Evolutionary conservation across 768 basidiomycete genomes (phyloP).

Genomic region (Clathrus columnatus): DNA sequence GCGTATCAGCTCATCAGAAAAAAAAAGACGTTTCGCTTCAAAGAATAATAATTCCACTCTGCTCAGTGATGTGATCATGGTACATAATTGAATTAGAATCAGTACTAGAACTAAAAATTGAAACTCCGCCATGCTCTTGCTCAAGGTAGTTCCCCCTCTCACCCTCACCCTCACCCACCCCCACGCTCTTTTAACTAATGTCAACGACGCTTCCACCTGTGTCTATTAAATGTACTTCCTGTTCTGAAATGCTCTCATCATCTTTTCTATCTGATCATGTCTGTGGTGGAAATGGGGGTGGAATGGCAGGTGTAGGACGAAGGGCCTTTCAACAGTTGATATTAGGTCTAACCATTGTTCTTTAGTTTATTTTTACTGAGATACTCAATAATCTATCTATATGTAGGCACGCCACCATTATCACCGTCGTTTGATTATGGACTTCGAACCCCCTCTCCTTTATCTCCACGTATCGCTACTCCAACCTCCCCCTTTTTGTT

Average conservation of each 20-base stretch:
- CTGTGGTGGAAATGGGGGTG: slow-evolving; percentile 37
- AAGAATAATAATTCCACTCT: too few relatives aligned
- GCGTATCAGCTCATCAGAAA: too few relatives aligned
- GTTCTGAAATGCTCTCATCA: slow-evolving; percentile 61
- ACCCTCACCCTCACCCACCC: slow-evolving; percentile 28
- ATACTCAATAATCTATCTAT: slow-evolving; percentile 21
- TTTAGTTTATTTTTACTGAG: too few relatives aligned
- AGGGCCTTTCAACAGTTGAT: slow-evolving; percentile 51
- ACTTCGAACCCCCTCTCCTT: slow-evolving; percentile 22
- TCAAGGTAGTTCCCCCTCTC: slow-evolving; percentile 15
- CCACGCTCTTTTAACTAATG: slow-evolving; percentile 72
- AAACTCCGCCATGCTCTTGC: not conserved
- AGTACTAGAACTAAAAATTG: too few relatives aligned
- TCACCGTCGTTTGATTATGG: slow-evolving; percentile 35
- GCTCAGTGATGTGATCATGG: too few relatives aligned
- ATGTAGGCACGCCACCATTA: slow-evolving; percentile 26
- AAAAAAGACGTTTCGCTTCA: too few relatives aligned
- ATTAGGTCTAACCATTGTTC: not conserved
- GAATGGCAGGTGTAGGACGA: slow-evolving; percentile 85
- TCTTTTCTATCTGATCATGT: slow-evolving; percentile 69
- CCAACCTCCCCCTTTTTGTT: slow-evolving; percentile 8
- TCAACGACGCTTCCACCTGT: too few relatives aligned
- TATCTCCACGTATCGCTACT: slow-evolving; percentile 20
- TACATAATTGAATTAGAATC: too few relatives aligned
- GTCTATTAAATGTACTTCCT: slow-evolving; percentile 78